Percentiles rank a stretch among this genome's conserved stretches.
These are phyloP conservation scores for Xerocomellus intermedius DNA, from an alignment of 768 basidiomycete species.

Conservation along the genomic window DNA sequence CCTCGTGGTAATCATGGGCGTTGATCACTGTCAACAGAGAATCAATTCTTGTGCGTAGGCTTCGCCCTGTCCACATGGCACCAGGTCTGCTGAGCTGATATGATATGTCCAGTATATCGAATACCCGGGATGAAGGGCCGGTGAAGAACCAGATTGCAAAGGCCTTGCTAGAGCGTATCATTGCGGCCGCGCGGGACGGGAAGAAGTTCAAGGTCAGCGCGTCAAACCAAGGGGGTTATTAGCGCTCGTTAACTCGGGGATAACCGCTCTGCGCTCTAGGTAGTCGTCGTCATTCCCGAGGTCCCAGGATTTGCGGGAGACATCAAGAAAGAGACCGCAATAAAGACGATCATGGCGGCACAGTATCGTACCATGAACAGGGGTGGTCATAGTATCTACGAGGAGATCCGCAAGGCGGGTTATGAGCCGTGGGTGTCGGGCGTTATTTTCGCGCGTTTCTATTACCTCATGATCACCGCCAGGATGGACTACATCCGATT, in stretches of 20 bases:
- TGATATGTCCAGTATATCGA: conserved; percentile 61
- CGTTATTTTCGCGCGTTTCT: neutral
- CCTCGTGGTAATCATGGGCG: conserved; percentile 9
- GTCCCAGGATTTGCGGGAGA: conserved; percentile 89
- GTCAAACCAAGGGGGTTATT: neutral
- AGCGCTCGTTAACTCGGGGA: neutral
- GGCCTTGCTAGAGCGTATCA: conserved; percentile 81
- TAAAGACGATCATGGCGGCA: conserved; percentile 86
- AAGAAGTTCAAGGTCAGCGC: conserved; percentile 70
- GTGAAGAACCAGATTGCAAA: conserved; percentile 82
- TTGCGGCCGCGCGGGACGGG: conserved; percentile 70
- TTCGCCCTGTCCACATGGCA: neutral
- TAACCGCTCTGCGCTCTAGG: conserved; percentile 39
- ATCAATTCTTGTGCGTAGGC: conserved; percentile 81
- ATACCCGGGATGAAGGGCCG: conserved; percentile 57
- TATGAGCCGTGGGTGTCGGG: conserved; percentile 64
- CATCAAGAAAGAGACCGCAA: conserved; percentile 58
- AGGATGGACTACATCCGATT: conserved; percentile 87
- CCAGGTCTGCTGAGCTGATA: conserved; percentile 3
- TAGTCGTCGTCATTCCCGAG: conserved; percentile 86
- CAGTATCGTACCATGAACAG: conserved; percentile 89
- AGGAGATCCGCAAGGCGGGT: conserved; percentile 72
- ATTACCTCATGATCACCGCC: neutral
- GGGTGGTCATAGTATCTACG: conserved; percentile 84
- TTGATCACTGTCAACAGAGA: conserved; percentile 42